Base-by-base conservation (phyloP, 202 grass and related monocot species). In the Saccharum hybrid region DNA sequence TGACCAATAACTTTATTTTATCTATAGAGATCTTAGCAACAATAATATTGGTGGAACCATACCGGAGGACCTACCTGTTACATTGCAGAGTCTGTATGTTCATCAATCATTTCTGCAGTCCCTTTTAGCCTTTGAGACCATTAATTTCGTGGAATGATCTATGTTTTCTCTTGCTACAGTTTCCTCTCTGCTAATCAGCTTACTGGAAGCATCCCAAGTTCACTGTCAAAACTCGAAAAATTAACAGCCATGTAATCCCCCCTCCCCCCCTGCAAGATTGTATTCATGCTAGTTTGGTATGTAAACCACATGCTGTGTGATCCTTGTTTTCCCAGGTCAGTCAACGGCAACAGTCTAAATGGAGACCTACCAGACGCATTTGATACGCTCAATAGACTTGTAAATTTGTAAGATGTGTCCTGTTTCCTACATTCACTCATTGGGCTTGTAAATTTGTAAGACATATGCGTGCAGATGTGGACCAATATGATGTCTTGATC, bases 101-200 rank as follows among this genome's bases (percentile, higher is more conserved):
- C 65, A 72, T 56, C 18, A 1, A 71, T 31, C 5, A 8, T 59
- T 26, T 62, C 48, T 83, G 68, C 26, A 70, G 8, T n/a, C 9
- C 2, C 51, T 12, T 76, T 78, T 21, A 22, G 51, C 45, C 7
- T 28, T 79, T 87, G 19, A 18, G 34, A 59, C 46, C 66, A 84
- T 38, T 68, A 12, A 15, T 83, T 68, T 51, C 15, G 73, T 51
- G 38, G 39, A 36, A 60, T 63, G n/a, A 72, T 74, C 16, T 78
- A 5, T 78, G 30, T 18, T 66, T 72, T 12, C 15, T 78, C 40
- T 71, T 75, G 63, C 13, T 80, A 51, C 91, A 99, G 96, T 78
- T 99, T 99, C 72, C 91, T 99, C 39, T 99, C 96, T 2, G 96
- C 75, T 83, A 99, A 99, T 70, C 89, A 94, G 66, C 82, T 99